Evolutionary conservation across 1,139 yeast species (phyloP), one percentile per base, ranked within the genome.

Genomic region (Pichia sp.): DNA sequence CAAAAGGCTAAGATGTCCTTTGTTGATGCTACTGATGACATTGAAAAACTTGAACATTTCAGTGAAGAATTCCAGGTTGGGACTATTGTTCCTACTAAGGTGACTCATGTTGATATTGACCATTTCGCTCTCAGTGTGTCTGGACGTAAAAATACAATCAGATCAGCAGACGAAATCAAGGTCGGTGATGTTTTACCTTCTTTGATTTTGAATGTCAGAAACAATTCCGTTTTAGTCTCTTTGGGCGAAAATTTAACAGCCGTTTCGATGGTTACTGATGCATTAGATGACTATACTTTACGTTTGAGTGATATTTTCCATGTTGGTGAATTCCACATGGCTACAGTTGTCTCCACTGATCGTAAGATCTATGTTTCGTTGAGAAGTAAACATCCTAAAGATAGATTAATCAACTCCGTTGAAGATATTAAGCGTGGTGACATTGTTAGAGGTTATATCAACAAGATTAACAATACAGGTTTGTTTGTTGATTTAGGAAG

Each of bases 401-500:
- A 87, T 64, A 80, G 77, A 63, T 67, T 72, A 10, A 76, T 88
- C 53, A 67, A 68, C 29, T 66, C 82, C 1, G 67, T 75, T 52
- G 71, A 73, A n/a, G 93, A 88, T 61, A 67, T 92, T 58, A 72
- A 75, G 51, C 77, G 80, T 58, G 96, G 95, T 34, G 85, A 83
- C 56, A 76, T 88, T 63, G 83, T 90, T 42, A 81, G 84, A 61
- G 98, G 96, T 16, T 87, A 85, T 63, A 81, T 93, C 54, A 86
- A 84, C 67, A 84, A 84, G 59, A 79, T 90, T 50, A 81, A 87
- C 19, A 84, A 85, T 62, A 81, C 83, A 57, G 98, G 98, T 70
- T 71, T 92, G 38, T 89, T 87, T 66, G 85, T 93, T 49, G 78
- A 89, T 26, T 74, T 93, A 59, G 92, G 95, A 38, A 79, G 89